phyloP scores from a whole-genome alignment of 2,329 filamentous ascomycete genomes.

The Colletotrichum musae region DNA sequence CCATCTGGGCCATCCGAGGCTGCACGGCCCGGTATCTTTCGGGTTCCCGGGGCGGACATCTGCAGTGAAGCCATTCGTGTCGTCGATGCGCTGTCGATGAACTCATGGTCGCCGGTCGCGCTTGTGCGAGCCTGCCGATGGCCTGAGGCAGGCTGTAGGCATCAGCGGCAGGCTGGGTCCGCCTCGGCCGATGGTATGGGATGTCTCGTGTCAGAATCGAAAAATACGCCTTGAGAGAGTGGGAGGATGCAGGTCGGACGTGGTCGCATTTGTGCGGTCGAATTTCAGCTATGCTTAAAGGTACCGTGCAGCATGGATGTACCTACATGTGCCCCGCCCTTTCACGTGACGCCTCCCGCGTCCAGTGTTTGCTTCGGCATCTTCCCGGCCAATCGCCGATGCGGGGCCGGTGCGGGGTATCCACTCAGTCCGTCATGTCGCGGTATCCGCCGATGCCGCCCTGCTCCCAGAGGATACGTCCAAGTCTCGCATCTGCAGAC shows the following conservation, averaged over 20 bases:
- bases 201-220: neutral
- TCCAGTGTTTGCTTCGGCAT: neutral
- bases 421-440: neutral
- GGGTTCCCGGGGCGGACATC: neutral
- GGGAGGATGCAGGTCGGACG: neutral
- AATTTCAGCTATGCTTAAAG: neutral
- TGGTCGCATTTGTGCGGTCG: neutral
- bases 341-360: neutral
- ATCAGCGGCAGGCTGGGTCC: conserved; percentile 5
- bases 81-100: neutral
- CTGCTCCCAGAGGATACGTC: no score
- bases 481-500: neutral
- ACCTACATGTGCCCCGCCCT: neutral
- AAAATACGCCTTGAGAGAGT: neutral
- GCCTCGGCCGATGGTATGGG: no score
- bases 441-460: neutral
- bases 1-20: neutral
- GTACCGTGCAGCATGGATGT: neutral
- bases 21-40: neutral
- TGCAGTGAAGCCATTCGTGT: neutral
- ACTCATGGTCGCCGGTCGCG: neutral
- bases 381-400: neutral
- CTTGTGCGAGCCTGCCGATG: neutral
- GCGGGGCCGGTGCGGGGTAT: neutral
- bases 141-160: neutral